Percentiles rank a stretch among this genome's conserved stretches.
These are phyloP conservation scores for Hsuehochloa calcarea DNA, from an alignment of 176 grass and related monocot species.

Conservation along the genomic window DNA sequence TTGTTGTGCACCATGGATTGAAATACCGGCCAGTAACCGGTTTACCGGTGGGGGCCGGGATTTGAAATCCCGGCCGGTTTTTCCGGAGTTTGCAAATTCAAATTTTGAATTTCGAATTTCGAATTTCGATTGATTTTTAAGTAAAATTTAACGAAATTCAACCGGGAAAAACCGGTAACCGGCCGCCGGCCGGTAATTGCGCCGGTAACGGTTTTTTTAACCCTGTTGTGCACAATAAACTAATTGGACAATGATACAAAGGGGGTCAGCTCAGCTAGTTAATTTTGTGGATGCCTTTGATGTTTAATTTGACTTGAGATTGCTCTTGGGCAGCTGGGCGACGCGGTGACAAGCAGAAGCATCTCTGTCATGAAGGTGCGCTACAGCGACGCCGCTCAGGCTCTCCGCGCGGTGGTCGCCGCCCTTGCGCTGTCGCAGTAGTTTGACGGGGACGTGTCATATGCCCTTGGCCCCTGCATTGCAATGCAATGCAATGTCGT, in stretches of 20 bases:
- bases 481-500: background rate
- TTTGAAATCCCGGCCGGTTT: too few species aligned
- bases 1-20: too few species aligned
- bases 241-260: background rate
- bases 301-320: slow-evolving; percentile 32
- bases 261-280: background rate
- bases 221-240: slow-evolving; percentile 23
- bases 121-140: too few species aligned
- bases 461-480: background rate
- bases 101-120: too few species aligned
- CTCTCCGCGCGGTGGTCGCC: slow-evolving; percentile 52
- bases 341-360: slow-evolving; percentile 46
- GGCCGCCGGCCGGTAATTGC: too few species aligned
- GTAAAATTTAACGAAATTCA: too few species aligned
- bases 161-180: too few species aligned
- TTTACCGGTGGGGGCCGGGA: too few species aligned
- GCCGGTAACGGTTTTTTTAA: too few species aligned
- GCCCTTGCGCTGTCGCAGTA: slow-evolving; percentile 38
- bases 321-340: slow-evolving; percentile 47
- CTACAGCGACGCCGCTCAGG: slow-evolving; percentile 49
- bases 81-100: too few species aligned
- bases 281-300: background rate
- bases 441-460: background rate
- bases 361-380: slow-evolving; percentile 44
- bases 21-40: too few species aligned